Percentiles rank a stretch among this genome's conserved stretches.
Conservation (phyloP, 2,329 filamentous ascomycete genomes). For the Bipolaris victoriae region DNA sequence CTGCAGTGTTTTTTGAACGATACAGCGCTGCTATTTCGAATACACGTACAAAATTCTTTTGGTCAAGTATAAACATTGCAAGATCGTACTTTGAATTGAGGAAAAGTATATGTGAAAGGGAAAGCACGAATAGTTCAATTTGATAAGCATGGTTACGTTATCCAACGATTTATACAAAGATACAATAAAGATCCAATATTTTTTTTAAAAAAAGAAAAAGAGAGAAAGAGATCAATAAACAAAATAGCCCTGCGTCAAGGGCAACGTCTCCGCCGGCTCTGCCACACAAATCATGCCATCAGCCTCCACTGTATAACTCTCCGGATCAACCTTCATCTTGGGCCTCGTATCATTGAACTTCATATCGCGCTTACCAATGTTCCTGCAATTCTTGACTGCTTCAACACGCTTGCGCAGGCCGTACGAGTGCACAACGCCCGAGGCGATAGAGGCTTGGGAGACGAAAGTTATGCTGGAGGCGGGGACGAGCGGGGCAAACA, state of each 20-base stretch:
- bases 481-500: conserved; percentile 81
- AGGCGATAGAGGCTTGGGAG: conserved; percentile 71
- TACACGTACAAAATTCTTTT: no score
- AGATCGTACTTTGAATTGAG: no score
- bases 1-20: no score
- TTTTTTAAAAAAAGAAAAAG: neutral
- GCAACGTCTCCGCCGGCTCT: conserved; percentile 72
- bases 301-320: conserved; percentile 85
- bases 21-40: no score
- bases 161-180: neutral
- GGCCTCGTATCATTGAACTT: conserved; percentile 85
- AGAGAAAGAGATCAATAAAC: conserved; percentile 63
- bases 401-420: conserved; percentile 79
- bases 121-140: neutral
- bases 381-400: conserved; percentile 76
- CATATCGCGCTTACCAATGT: conserved; percentile 84
- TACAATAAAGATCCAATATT: neutral
- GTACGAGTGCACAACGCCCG: conserved; percentile 72
- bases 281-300: conserved; percentile 77
- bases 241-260: conserved; percentile 78
- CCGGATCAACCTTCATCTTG: conserved; percentile 88
- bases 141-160: neutral
- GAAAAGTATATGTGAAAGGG: no score
- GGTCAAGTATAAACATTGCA: no score
- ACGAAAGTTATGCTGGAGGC: conserved; percentile 81